These are phyloP conservation scores for Plasmodium yoelii DNA, from an alignment of 169 alveolate genomes.

Conservation along the genomic window DNA sequence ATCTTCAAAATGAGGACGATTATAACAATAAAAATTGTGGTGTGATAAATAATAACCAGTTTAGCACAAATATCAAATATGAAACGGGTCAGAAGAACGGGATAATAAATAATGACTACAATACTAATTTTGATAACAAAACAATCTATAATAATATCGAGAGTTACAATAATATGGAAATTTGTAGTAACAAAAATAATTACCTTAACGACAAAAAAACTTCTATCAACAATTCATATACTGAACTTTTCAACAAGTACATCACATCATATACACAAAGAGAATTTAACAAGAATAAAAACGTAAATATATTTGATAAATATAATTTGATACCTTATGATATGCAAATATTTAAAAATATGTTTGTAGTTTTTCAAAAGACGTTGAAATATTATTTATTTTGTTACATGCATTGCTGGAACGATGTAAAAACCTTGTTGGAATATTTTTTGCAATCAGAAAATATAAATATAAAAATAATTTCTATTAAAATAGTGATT, in stretches of 20 bases:
- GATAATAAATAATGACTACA: not conserved
- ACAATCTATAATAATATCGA: not conserved
- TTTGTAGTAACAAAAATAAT: not conserved
- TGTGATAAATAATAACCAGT: not conserved
- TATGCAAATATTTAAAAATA: constrained; percentile 67
- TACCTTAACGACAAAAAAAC: constrained; percentile 9
- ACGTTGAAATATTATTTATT: constrained; percentile 58
- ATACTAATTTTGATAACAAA: not conserved
- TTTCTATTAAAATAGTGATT: constrained; percentile 61
- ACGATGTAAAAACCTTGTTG: constrained; percentile 47
- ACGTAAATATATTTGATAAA: not conserved
- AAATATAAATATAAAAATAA: constrained; percentile 59
- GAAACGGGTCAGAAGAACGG: not conserved
- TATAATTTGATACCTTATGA: constrained; percentile 57
- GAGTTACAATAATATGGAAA: not conserved
- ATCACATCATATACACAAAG: constrained; percentile 38
- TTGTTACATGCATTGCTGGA: constrained; percentile 76
- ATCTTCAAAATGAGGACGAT: not conserved
- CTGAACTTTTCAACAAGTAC: constrained; percentile 24
- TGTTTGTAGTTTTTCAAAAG: constrained; percentile 67
- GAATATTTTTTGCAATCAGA: constrained; percentile 70
- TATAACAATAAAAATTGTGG: not conserved
- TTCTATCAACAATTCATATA: not conserved
- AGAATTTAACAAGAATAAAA: not conserved
- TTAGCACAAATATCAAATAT: no score